phyloP scores from a whole-genome alignment of 805 yeast genomes.

The Candida golubevii region DNA sequence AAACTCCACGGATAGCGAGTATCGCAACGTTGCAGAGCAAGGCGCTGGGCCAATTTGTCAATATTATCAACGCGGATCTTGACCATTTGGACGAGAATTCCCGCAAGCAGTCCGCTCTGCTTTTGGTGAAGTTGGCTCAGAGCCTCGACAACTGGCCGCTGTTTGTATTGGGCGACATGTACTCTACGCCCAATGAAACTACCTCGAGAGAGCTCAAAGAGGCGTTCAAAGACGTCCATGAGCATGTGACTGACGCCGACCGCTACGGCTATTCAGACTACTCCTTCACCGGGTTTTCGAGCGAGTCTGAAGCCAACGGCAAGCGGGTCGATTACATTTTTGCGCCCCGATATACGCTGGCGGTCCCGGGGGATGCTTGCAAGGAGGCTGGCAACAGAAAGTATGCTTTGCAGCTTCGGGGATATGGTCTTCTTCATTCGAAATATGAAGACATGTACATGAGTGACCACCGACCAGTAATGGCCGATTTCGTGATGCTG shows the following conservation, averaged over 20 bases:
- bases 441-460: conserved; percentile 29
- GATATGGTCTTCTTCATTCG: conserved; percentile 31
- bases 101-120: conserved; percentile 10
- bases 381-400: conserved; percentile 9
- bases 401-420: conserved; percentile 17
- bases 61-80: conserved; percentile 20
- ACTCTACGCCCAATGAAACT: conserved; percentile 22
- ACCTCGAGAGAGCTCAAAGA: conserved; percentile 15
- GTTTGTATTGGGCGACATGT: conserved; percentile 29
- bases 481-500: conserved; percentile 22
- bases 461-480: conserved; percentile 36
- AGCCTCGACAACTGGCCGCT: conserved; percentile 27
- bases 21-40: conserved; percentile 16
- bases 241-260: conserved; percentile 20
- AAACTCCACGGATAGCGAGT: conserved; percentile 17
- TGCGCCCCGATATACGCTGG: conserved; percentile 22
- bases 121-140: conserved; percentile 8
- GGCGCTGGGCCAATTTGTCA: conserved; percentile 11
- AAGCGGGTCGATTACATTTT: conserved; percentile 33
- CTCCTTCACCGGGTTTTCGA: conserved; percentile 32
- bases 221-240: conserved; percentile 18
- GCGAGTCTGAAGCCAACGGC: conserved; percentile 24
- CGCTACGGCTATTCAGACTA: conserved; percentile 28
- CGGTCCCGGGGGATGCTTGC: conserved; percentile 16
- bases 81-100: conserved; percentile 17